A percentile compares a stretch with the other conserved stretches of the same genome.
phyloP scores from a whole-genome alignment of 768 basidiomycete species.

The Brasilioporus rufonigricans region DNA sequence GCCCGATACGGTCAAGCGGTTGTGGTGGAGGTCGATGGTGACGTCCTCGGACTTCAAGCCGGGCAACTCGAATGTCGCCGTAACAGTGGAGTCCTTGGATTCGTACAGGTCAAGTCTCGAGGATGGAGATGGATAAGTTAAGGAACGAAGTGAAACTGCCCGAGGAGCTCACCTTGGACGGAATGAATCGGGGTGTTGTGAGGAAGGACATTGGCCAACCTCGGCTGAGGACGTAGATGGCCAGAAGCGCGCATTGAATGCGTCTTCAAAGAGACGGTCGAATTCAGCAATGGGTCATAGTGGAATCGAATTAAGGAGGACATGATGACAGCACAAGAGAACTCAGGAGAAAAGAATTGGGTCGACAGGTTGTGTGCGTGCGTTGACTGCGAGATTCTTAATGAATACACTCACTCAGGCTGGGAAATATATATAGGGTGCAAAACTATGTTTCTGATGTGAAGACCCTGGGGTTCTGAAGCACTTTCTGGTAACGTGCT shows the following conservation, averaged over 20 bases:
- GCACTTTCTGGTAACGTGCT: too few relatives aligned
- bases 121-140: neutral
- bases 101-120: neutral
- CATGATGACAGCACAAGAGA: neutral
- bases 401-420: too few relatives aligned
- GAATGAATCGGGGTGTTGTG: slow-evolving; percentile 6
- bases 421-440: too few relatives aligned
- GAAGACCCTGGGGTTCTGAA: too few relatives aligned
- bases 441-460: too few relatives aligned
- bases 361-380: neutral
- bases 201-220: neutral
- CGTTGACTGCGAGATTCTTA: too few relatives aligned
- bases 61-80: neutral
- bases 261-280: slow-evolving; percentile 3
- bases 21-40: neutral
- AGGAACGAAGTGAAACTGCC: neutral
- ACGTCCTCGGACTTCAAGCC: neutral
- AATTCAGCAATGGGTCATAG: slow-evolving; percentile 3
- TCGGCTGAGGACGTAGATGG: neutral
- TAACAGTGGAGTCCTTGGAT: neutral
- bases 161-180: neutral
- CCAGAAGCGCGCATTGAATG: slow-evolving; percentile 7
- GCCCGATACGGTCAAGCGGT: neutral
- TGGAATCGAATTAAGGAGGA: slow-evolving; percentile 5
- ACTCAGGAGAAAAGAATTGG: neutral